Percentiles rank a stretch among this genome's conserved stretches.
These are phyloP conservation scores for Nannochloropsis granulata DNA, from an alignment of 108 stramenopile genomes.

Conservation along the genomic window DNA sequence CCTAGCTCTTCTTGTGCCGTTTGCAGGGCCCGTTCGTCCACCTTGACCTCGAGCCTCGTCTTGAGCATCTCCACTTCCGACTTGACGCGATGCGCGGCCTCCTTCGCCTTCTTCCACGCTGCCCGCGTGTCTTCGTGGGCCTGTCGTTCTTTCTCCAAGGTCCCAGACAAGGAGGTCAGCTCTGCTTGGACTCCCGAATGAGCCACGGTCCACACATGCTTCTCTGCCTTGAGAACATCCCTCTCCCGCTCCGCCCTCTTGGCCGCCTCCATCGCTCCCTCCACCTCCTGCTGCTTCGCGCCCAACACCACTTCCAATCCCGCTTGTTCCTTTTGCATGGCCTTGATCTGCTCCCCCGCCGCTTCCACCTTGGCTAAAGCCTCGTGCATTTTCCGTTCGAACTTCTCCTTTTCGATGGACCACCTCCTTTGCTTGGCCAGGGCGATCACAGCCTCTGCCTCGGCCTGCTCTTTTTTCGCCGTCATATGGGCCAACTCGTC, in stretches of 20 bases:
- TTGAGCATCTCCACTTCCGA: not conserved
- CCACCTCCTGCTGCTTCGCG: not conserved
- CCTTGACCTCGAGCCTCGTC: not conserved
- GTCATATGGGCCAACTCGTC: constrained; percentile 24
- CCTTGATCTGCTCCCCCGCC: not conserved
- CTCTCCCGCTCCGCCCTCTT: constrained; percentile 2
- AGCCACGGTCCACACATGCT: constrained; percentile 23
- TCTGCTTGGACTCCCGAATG: constrained; percentile 21
- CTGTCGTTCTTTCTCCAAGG: constrained; percentile 11
- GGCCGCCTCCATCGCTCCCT: constrained; percentile 1
- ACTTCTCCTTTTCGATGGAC: constrained; percentile 14
- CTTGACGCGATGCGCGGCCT: not conserved
- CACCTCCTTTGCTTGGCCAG: constrained; percentile 9
- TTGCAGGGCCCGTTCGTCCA: not conserved
- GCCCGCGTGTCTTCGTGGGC: constrained; percentile 22
- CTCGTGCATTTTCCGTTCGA: not conserved
- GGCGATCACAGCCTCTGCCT: constrained; percentile 23
- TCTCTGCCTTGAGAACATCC: constrained; percentile 19
- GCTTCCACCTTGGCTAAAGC: not conserved
- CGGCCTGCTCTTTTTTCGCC: constrained; percentile 11
- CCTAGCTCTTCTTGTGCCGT: not conserved
- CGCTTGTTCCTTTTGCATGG: not conserved
- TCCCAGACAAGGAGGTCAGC: constrained; percentile 13
- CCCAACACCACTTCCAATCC: not conserved
- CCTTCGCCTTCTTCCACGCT: constrained; percentile 14